phyloP scores from a whole-genome alignment of 2,329 filamentous ascomycete genomes.

The Trichoderma sp. region DNA sequence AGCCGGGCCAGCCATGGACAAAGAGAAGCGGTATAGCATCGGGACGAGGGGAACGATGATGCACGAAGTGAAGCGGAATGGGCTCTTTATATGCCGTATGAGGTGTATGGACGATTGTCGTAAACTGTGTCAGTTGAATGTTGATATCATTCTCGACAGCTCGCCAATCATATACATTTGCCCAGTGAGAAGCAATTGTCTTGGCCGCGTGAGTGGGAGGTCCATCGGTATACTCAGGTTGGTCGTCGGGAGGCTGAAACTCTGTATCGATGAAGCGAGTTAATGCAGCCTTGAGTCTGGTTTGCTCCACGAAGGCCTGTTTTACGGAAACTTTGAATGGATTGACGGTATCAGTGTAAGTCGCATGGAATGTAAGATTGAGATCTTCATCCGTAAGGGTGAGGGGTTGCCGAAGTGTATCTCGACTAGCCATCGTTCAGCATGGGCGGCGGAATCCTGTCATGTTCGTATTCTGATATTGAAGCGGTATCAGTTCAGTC shows the following conservation, averaged over 20 bases:
- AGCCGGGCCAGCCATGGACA: slow-evolving; percentile 69
- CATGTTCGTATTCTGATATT: neutral
- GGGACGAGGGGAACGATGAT: neutral
- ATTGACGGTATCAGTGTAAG: neutral
- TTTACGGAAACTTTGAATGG: neutral
- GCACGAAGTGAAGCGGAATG: neutral
- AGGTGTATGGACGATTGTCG: neutral
- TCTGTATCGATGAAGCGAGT: neutral
- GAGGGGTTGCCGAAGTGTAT: neutral
- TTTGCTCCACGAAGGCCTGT: neutral
- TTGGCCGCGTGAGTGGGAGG: neutral
- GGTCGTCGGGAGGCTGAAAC: neutral
- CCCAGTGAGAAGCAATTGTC: neutral
- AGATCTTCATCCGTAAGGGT: neutral
- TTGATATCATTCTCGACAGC: neutral
- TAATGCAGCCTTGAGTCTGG: neutral
- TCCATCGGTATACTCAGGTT: neutral
- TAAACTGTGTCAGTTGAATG: neutral
- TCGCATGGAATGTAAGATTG: neutral
- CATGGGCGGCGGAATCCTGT: neutral
- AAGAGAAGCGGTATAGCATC: slow-evolving; percentile 64
- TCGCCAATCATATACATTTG: neutral
- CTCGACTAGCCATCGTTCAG: neutral
- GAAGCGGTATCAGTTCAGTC: accelerated
- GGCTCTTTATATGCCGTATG: neutral